phyloP scores from a whole-genome alignment of 495 filamentous ascomycete genomes.

The Achaetomiella virescens region DNA sequence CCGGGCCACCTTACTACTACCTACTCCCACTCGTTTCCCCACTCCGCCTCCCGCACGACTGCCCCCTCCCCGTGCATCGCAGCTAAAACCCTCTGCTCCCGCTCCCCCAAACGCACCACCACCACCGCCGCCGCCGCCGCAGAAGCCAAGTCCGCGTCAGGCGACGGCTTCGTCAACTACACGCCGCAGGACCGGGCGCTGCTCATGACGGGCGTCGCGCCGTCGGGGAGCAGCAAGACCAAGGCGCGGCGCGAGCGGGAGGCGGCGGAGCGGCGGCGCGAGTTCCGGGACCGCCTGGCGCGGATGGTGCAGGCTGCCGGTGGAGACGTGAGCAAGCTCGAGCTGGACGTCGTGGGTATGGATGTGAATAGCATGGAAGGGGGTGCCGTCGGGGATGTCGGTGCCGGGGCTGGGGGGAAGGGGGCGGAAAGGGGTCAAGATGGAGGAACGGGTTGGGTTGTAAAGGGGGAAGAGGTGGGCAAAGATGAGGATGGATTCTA shows the following conservation, averaged over 20 bases:
- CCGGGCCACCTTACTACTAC: too few species aligned
- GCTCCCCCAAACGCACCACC: not conserved
- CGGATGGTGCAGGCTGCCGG: slow-evolving; percentile 71
- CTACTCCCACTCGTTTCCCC: too few species aligned
- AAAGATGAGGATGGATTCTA: not conserved
- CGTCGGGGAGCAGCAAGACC: slow-evolving; percentile 84
- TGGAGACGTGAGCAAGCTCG: slow-evolving; percentile 56
- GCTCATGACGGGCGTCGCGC: slow-evolving; percentile 87
- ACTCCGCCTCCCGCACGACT: too few species aligned
- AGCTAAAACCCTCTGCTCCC: not conserved
- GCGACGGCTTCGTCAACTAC: slow-evolving; percentile 81
- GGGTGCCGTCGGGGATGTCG: not conserved
- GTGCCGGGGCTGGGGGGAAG: not conserved
- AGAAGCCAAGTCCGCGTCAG: not conserved
- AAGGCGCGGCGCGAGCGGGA: slow-evolving; percentile 86
- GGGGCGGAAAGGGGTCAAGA: too few species aligned
- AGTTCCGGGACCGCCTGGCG: slow-evolving; percentile 65
- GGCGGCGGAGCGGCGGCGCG: slow-evolving; percentile 69
- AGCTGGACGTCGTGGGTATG: slow-evolving; percentile 24
- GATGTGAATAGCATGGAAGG: slow-evolving; percentile 7
- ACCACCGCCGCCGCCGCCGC: not conserved
- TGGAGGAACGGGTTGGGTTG: too few species aligned
- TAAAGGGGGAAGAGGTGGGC: not conserved
- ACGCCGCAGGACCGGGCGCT: slow-evolving; percentile 73
- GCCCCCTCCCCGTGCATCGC: too few species aligned